Evolutionary conservation across 192 early-diverging fungal species (phyloP), one percentile per base, ranked within the genome.

Genomic region (Backusella westeae): DNA sequence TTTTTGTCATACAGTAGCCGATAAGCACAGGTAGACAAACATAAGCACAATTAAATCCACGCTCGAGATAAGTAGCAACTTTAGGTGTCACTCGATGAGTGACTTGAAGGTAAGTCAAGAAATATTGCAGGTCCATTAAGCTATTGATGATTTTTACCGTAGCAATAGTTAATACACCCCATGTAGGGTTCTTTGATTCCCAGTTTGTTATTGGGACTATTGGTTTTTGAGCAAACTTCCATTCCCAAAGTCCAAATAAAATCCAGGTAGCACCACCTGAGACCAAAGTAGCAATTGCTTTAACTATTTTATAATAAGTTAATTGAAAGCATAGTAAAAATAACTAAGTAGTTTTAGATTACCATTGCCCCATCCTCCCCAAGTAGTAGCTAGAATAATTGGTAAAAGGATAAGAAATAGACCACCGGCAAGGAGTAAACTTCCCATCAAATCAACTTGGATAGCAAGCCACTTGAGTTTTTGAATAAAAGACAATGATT

Each of bases 241-340:
- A 77, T 65, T 77, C 76, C 69, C 76, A 77, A 15, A 71, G 3
- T 9, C 23, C 53, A 41, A 77, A 77, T 19, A 72, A 35, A 34
- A 46, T 26, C 76, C 65, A 77, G 23, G 32, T n/a, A 0, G 34
- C 2, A 36, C 44, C 49, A 29, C 69, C 69, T 44, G 42, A 10
- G 12, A 72, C 53, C 19, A 77, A 46, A 1, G 69, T 77, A 42
- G n/a, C 59, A n/a, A 77, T 63, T 6, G 21, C 65, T 34, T 46
- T 56, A 4, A 56, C 52, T 56, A 56, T 6, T 15, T 12, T 56
- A 56, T 56, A 21, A 9, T 23, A 56, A 7, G 19, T 56, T 56
- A 56, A 21, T 56, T n/a, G 15, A n/a, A 21, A 1, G 6, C 23
- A 21, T 21, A 56, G 19, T 0, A 56, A 56, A 44, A 44, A 44